Base-by-base conservation (phyloP, 208 protist species). In the Herpetomonas muscarum region DNA sequence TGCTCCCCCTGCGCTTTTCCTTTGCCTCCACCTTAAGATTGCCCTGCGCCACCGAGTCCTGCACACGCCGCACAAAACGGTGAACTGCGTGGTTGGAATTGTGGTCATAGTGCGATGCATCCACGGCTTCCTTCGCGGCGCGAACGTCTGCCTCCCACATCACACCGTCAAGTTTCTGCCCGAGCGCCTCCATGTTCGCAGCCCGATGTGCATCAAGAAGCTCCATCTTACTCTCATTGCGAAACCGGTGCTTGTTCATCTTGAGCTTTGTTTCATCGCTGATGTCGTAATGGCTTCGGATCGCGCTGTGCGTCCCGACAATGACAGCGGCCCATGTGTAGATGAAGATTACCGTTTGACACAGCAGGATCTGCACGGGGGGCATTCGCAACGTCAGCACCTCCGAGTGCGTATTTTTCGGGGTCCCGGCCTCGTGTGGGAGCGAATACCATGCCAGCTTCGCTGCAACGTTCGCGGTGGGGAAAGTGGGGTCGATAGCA, bases 71-170 rank as follows among this genome's bases (percentile, higher is more conserved):
- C 1, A 83, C 72, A 60, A 84, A 90, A n/a, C 78, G 66, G 47
- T 83, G 75, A 2, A 89, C 77, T 9, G 52, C 75, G 32, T 63
- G 53, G 30, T 68, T 62, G 2, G 69, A 65, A 31, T 77, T 82
- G 53, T 81, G 72, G 47, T 85, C 78, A 37, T 81, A 85, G 64
- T 92, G 81, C 12, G 85, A 84, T 2, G 81, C 85, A 28, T 86
- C 81, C 17, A 92, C 79, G 24, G 85, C 85, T 63, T 88, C 81
- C 74, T 92, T 89, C 0, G 85, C 81, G 25, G 78, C 76, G 12
- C 79, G 77, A 5, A 92, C 71, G 61, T 92, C 79, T 25, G 76
- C 67, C 55, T 87, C 81, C 85, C 80, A 87, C 64, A 87, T 79
- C 42, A 79, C 66, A 17, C 81, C 81, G 52, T 92, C 85, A 25